Conservation (phyloP, 2,329 filamentous ascomycete genomes). For the Kalmusia sp. region DNA sequence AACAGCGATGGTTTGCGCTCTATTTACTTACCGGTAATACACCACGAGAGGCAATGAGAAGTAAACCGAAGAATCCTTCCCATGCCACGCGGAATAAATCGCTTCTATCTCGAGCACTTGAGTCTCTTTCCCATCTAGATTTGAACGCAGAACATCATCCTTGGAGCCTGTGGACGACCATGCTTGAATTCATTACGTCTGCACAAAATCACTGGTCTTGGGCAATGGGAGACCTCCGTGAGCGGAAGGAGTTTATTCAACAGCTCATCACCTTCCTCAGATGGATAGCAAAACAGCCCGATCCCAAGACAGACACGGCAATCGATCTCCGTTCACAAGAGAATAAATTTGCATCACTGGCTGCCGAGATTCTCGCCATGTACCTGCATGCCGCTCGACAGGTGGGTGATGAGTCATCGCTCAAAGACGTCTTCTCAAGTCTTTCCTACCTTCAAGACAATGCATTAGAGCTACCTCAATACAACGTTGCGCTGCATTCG, state of each 20-base stretch:
- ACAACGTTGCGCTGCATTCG: slow-evolving; percentile 85
- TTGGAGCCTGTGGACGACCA: slow-evolving; percentile 67
- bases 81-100: slow-evolving; percentile 61
- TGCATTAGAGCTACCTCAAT: slow-evolving; percentile 78
- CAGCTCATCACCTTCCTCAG: slow-evolving; percentile 75
- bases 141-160: slow-evolving; percentile 62
- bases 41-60: slow-evolving; percentile 75
- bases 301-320: slow-evolving; percentile 30
- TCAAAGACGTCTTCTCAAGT: slow-evolving; percentile 75
- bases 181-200: slow-evolving; percentile 85
- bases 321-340: slow-evolving; percentile 45
- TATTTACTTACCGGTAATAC: slow-evolving; percentile 89
- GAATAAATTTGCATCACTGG: slow-evolving; percentile 72
- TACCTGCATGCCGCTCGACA: slow-evolving; percentile 87
- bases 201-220: slow-evolving; percentile 96
- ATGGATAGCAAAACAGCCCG: slow-evolving; percentile 38
- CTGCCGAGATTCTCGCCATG: slow-evolving; percentile 89
- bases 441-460: slow-evolving; percentile 81
- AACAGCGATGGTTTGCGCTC: slow-evolving; percentile 95
- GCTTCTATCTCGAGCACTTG: slow-evolving; percentile 76
- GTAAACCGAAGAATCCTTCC: slow-evolving; percentile 53
- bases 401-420: slow-evolving; percentile 70
- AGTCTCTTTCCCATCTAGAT: slow-evolving; percentile 71
- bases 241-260: slow-evolving; percentile 75
- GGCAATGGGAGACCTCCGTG: slow-evolving; percentile 82